These are phyloP conservation scores for Gracilaria caudata DNA, from an alignment of 23 red algal species.

Conservation along the genomic window DNA sequence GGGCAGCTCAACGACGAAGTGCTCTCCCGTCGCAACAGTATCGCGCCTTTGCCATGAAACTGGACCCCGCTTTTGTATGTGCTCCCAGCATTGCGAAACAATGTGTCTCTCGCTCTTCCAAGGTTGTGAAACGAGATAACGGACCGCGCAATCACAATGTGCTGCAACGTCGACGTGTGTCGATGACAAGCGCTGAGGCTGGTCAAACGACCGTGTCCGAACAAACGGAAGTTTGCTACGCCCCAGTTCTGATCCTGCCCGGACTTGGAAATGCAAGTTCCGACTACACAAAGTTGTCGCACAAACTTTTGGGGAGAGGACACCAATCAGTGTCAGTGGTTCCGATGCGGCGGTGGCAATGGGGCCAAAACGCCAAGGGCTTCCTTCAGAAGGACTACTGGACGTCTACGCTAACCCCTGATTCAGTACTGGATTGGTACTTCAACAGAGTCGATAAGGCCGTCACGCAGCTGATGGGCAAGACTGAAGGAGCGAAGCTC, in stretches of 20 bases:
- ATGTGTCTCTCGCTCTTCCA: background rate
- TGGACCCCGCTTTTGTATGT: background rate
- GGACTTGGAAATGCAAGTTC: conserved; percentile 69
- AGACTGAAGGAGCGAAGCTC: conserved; percentile 19
- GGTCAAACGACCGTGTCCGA: background rate
- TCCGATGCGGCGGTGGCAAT: conserved; percentile 63
- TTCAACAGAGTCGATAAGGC: conserved; percentile 48
- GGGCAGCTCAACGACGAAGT: no score
- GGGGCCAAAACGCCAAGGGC: conserved; percentile 55
- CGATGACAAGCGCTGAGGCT: background rate
- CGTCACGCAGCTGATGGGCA: conserved; percentile 16
- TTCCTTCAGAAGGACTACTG: conserved; percentile 68
- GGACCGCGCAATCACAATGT: background rate
- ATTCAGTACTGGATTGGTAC: conserved; percentile 72
- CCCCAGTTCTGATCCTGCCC: conserved; percentile 72
- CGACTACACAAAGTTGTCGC: conserved; percentile 55
- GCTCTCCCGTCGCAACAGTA: no score
- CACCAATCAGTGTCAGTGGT: conserved; percentile 52
- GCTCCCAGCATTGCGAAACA: background rate
- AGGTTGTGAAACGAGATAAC: background rate
- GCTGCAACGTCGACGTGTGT: background rate
- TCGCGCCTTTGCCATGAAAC: background rate
- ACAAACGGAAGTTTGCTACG: background rate
- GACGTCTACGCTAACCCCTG: conserved; percentile 50
- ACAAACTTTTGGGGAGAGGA: conserved; percentile 34